Conservation (phyloP, 1,284 basidiomycete species). For the Irpex lacteus region DNA sequence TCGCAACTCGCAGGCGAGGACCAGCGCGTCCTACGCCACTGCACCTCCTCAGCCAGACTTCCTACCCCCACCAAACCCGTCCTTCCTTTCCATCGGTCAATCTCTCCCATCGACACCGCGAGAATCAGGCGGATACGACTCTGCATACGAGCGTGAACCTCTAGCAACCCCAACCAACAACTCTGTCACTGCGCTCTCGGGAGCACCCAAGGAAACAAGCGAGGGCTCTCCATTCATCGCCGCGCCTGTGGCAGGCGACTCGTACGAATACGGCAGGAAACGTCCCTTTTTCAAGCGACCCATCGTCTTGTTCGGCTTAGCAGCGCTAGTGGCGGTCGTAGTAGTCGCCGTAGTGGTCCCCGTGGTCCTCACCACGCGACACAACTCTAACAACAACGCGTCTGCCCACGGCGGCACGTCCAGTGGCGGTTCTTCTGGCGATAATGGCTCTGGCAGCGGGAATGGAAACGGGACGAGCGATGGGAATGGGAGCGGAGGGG, state of each 20-base stretch:
- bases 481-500: slow-evolving; percentile 12
- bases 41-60: not conserved
- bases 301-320: slow-evolving; percentile 20
- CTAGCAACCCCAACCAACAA: not conserved
- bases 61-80: not conserved
- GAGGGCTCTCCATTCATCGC: not conserved
- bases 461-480: slow-evolving; percentile 14
- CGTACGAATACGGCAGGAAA: not conserved
- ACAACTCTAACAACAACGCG: slow-evolving; percentile 21
- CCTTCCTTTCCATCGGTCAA: not conserved
- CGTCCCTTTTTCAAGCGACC: slow-evolving; percentile 22
- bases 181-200: not conserved
- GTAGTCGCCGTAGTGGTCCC: slow-evolving; percentile 39
- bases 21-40: not conserved
- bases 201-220: not conserved
- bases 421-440: slow-evolving; percentile 5
- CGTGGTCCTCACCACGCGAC: slow-evolving; percentile 39
- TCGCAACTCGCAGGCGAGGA: not conserved
- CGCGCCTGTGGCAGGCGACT: not conserved
- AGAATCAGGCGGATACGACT: not conserved
- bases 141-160: not conserved
- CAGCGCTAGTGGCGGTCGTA: slow-evolving; percentile 24
- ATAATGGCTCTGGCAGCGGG: slow-evolving; percentile 10
- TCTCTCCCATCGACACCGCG: slow-evolving; percentile 1
- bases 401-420: slow-evolving; percentile 6